These are phyloP conservation scores for Aquilaria yunnanensis DNA, from an alignment of 345 rosid species.

Conservation along the genomic window DNA sequence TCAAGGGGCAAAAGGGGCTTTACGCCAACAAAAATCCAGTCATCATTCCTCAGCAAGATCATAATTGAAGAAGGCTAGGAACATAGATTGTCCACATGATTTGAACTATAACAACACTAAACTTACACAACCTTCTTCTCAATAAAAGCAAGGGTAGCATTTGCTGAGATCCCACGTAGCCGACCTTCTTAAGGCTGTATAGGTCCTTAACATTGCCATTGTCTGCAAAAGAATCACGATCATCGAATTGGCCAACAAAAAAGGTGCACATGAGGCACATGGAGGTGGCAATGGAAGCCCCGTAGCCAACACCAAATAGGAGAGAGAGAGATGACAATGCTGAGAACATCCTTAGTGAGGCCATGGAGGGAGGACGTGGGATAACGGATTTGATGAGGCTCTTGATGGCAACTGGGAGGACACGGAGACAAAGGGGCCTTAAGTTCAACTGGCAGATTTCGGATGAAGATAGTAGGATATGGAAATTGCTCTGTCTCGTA, in stretches of 20 bases:
- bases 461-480: conserved; percentile 39
- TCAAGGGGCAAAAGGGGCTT: no score
- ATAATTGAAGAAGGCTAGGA: no score
- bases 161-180: conserved; percentile 62
- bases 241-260: conserved; percentile 33
- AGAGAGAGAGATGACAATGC: conserved; percentile 66
- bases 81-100: no score
- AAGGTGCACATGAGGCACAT: conserved; percentile 86
- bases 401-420: conserved; percentile 23
- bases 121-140: conserved; percentile 28
- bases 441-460: conserved; percentile 40
- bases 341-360: conserved; percentile 77
- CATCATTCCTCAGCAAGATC: no score
- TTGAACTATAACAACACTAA: no score
- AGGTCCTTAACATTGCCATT: conserved; percentile 33
- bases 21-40: no score
- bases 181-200: conserved; percentile 61
- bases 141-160: conserved; percentile 6
- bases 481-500: no score
- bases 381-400: conserved; percentile 29
- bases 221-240: conserved; percentile 23
- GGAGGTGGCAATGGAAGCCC: conserved; percentile 85
- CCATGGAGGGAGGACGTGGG: conserved; percentile 47
- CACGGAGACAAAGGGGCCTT: conserved; percentile 25
- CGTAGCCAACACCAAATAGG: conserved; percentile 91